Conservation (phyloP, 1,139 yeast genomes). For the Geotrichum carabidarum region DNA sequence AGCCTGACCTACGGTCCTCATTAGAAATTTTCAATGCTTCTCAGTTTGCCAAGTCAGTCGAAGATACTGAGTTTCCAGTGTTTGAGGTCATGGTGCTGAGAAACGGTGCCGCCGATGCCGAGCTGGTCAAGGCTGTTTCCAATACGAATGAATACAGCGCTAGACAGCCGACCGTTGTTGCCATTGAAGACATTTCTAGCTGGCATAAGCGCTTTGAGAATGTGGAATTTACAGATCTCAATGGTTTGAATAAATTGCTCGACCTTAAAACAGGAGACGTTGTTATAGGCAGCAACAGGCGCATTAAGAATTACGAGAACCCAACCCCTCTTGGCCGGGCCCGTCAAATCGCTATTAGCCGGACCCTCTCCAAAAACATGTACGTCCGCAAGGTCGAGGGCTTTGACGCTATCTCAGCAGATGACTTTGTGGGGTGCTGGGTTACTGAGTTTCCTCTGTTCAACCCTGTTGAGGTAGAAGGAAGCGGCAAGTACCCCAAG, state of each 20-base stretch:
- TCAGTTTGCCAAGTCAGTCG: conserved; percentile 28
- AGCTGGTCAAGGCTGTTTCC: conserved; percentile 41
- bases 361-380: conserved; percentile 21
- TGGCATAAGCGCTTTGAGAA: conserved; percentile 12
- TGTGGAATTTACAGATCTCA: conserved; percentile 23
- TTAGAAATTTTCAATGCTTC: conserved; percentile 45
- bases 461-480: conserved; percentile 55
- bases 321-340: conserved; percentile 92
- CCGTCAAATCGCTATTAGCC: conserved; percentile 63
- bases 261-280: conserved; percentile 60
- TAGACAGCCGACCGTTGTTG: conserved; percentile 56
- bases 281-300: conserved; percentile 68
- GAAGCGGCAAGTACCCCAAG: conserved; percentile 49
- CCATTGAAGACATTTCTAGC: conserved; percentile 24
- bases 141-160: conserved; percentile 48
- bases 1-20: conserved; percentile 72
- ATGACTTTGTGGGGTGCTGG: conserved; percentile 71
- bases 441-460: conserved; percentile 86
- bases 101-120: conserved; percentile 40
- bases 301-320: conserved; percentile 67
- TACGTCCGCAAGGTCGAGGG: conserved; percentile 10
- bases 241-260: conserved; percentile 19
- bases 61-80: conserved; percentile 50
- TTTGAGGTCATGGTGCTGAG: conserved; percentile 67
- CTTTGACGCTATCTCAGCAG: conserved; percentile 24